Evolutionary conservation across 176 grass and related monocot species (phyloP), one percentile per base, ranked within the genome.

Genomic region (Miscanthus lutarioriparius): DNA sequence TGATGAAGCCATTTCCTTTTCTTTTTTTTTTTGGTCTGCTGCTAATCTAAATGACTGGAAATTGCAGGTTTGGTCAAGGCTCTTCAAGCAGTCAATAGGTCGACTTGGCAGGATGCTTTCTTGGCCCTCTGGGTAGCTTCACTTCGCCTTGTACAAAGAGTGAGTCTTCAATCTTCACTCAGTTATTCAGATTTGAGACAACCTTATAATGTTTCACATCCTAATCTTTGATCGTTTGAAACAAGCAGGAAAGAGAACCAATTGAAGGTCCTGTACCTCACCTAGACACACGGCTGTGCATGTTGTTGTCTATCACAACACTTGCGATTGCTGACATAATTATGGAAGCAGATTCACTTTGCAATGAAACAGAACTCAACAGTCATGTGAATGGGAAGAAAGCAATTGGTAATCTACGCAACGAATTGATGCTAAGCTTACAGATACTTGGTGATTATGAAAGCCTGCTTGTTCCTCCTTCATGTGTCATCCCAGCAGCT

Each of bases 81-180:
- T 83, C 93, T 96, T 84, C 91, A 92, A 87, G 91, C 93, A 84
- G 70, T 92, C 74, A 99, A 99, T 88, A 84, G 86, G 71, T 90
- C 89, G 8, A 94, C 81, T 66, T 99, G 96, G 96, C 91, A 91
- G 90, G 93, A 99, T 87, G 78, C 93, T 89, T 99, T 99, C 68
- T 84, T 94, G 85, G 93, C 89, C n/a, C 88, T 99, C 85, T 99
- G 93, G 96, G 83, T 99, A 40, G 89, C 96, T 70, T 89, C 96
- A 78, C 89, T 99, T 82, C 93, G 96, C 30, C 88, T 99, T 81
- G 91, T 99, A 66, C 96, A 99, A 86, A 90, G 96, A 87, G 96
- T 96, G 77, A 88, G 89, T 45, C 56, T 63, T 86, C 75, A 19
- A 13, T 58, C 32, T 89, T 84, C 13, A 64, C 72, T 79, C 59